A percentile compares a stretch with the other conserved stretches of the same genome.
Conservation (phyloP, 2,329 filamentous ascomycete species). For the Alternaria panax region DNA sequence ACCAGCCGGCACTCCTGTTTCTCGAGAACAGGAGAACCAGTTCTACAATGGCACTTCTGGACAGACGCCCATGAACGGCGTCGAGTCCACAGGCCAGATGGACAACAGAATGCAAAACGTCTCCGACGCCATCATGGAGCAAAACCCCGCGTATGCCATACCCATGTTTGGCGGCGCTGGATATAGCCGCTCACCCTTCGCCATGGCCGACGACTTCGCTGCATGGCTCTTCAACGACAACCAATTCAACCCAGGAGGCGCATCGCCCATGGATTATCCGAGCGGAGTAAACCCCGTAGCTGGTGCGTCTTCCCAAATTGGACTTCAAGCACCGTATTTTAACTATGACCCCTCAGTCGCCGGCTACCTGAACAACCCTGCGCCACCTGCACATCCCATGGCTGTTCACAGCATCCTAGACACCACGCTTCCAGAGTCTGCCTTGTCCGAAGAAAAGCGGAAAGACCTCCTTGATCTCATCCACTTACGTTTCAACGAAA, state of each 20-base stretch:
- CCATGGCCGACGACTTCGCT: conserved; percentile 86
- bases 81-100: conserved; percentile 48
- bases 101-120: conserved; percentile 46
- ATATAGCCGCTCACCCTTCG: conserved; percentile 85
- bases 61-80: conserved; percentile 48
- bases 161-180: conserved; percentile 87
- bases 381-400: conserved; percentile 79
- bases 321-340: conserved; percentile 60
- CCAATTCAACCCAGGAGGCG: conserved; percentile 52
- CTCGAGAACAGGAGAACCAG: conserved; percentile 45
- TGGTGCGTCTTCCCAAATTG: conserved; percentile 50
- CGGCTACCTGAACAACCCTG: conserved; percentile 57
- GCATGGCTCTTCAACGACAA: conserved; percentile 82
- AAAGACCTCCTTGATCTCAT: conserved; percentile 85
- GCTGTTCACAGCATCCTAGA: conserved; percentile 86
- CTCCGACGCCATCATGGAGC: conserved; percentile 52
- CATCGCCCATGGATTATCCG: conserved; percentile 50
- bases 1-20: conserved; percentile 46
- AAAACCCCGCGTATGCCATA: conserved; percentile 68
- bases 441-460: conserved; percentile 86
- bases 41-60: conserved; percentile 47
- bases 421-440: conserved; percentile 77
- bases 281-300: conserved; percentile 46
- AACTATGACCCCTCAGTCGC: conserved; percentile 58
- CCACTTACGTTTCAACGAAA: conserved; percentile 80